Evolutionary conservation across 78 protist genomes (phyloP).

Genomic region (Thecamonas trahens): DNA sequence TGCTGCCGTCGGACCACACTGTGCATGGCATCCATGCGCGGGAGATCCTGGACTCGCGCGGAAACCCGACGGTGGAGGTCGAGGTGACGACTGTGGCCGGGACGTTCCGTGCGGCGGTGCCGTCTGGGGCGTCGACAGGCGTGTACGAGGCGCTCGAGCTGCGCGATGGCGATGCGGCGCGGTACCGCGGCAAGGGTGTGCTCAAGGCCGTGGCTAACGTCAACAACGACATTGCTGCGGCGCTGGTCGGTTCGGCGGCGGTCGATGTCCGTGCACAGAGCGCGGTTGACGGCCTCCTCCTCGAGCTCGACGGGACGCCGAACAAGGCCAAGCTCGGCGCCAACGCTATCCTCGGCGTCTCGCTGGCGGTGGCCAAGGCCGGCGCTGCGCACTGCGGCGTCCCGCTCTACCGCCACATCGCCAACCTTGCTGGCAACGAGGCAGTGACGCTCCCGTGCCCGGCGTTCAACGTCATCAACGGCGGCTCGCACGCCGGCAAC

Average conservation of each 20-base stretch:
- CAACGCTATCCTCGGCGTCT: conserved; percentile 96
- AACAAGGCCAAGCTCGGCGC: conserved; percentile 96
- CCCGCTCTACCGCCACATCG: conserved; percentile 91
- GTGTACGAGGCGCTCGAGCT: conserved; percentile 96
- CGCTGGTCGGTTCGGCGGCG: conserved; percentile 64
- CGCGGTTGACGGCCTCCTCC: conserved; percentile 83
- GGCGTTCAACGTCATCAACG: conserved; percentile 98
- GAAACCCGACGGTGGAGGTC: conserved; percentile 95
- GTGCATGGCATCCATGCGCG: conserved; percentile 59
- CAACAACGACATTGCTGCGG: conserved; percentile 76
- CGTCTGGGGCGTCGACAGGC: conserved; percentile 99
- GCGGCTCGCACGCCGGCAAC: conserved; percentile 99
- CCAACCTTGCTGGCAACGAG: conserved; percentile 68
- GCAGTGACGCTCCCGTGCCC: conserved; percentile 85
- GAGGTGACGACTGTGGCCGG: conserved; percentile 54
- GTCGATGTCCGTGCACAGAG: conserved; percentile 62
- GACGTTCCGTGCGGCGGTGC: conserved; percentile 92
- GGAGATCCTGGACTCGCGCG: conserved; percentile 90
- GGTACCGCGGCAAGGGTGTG: conserved; percentile 94
- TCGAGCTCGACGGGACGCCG: conserved; percentile 85
- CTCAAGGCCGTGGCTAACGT: conserved; percentile 86
- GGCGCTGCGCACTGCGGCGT: conserved; percentile 75
- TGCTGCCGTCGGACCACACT: too few relatives aligned
- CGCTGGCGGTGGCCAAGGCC: conserved; percentile 95
- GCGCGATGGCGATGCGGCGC: conserved; percentile 73